Base-by-base conservation (phyloP, 768 basidiomycete genomes). In the Macrolepiota fuliginosa region DNA sequence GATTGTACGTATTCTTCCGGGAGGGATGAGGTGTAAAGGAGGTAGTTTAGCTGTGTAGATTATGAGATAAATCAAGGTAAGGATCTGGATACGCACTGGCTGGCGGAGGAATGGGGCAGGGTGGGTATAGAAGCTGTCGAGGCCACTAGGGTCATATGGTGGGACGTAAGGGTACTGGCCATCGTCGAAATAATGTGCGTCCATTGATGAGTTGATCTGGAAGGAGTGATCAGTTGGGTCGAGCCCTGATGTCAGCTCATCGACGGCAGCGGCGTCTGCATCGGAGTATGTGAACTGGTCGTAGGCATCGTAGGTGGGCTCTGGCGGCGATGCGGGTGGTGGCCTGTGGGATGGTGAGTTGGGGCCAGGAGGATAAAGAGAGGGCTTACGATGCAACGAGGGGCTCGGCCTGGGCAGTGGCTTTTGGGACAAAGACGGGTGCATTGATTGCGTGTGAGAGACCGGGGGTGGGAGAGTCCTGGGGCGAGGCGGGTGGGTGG, bases 381-480 rank as follows among this genome's bases (percentile, higher is more conserved):
- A 15, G 32, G 27, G 22, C 6, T n/a, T 27, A 22, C 24, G 74
- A 66, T 0, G 72, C 64, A 40, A 45, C 42, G 42, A 10, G 42
- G 19, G 56, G 55, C 39, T 65, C 50, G 54, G 58, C 70, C 59
- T 66, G 71, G 32, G 69, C 62, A 35, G 74, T 65, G 27, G 76
- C 76, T 71, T 90, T 92, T 19, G 92, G 92, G 22, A 94, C 85
- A 63, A 94, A 94, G 46, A 94, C 85, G 37, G 92, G 91, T 1
- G 92, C 92, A 70, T 93, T 90, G 57, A 92, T 82, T 2, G 90
- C 89, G 64, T 89, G 83, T 6, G 42, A 53, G 51, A 53, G 51
- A 10, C 69, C 67, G 55, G 68, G 67, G 36, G 76, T 71, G 32
- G 84, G 81, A 19, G 83, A 81, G 47, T 81, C 79, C 29, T 32